phyloP scores from a whole-genome alignment of 345 rosid species.

The Boechera retrofracta region DNA sequence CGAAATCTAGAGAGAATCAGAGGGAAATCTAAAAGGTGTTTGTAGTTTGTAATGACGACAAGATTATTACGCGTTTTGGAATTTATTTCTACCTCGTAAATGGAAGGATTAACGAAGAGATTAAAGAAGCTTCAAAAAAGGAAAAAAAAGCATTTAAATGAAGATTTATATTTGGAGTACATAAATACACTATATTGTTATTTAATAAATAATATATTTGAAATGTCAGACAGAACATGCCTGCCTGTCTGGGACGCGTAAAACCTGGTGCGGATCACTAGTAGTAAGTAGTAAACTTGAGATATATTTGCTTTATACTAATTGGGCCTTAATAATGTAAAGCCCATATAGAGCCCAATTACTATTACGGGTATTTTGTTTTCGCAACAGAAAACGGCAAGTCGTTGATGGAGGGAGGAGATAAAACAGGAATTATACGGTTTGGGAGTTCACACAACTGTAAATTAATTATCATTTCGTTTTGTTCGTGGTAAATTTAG shows the following conservation, averaged over 20 bases:
- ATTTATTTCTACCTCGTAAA: conserved; percentile 25
- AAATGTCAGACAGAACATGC: conserved; percentile 46
- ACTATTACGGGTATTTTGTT: background rate
- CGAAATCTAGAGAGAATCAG: conserved; percentile 20
- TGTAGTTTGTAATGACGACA: conserved; percentile 10
- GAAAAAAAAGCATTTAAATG: background rate
- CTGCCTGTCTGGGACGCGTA: conserved; percentile 46
- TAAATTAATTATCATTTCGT: background rate
- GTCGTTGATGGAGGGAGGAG: conserved; percentile 13
- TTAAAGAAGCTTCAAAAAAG: conserved; percentile 1
- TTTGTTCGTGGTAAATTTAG: conserved; percentile 19
- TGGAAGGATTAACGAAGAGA: conserved; percentile 37
- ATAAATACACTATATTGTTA: background rate
- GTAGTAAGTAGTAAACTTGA: background rate
- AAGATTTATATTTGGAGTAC: conserved; percentile 15
- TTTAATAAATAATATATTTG: conserved; percentile 5
- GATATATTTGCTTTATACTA: background rate
- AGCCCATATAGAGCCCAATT: conserved; percentile 15
- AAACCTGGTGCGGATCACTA: conserved; percentile 19
- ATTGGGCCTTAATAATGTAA: conserved; percentile 9
- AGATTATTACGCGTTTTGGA: conserved; percentile 30
- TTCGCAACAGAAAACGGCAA: background rate
- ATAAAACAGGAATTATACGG: background rate
- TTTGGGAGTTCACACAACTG: conserved; percentile 29
- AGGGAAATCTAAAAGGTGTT: background rate